Evolutionary conservation across 805 yeast species (phyloP).

Genomic region (Kluyveromyces starmeri): DNA sequence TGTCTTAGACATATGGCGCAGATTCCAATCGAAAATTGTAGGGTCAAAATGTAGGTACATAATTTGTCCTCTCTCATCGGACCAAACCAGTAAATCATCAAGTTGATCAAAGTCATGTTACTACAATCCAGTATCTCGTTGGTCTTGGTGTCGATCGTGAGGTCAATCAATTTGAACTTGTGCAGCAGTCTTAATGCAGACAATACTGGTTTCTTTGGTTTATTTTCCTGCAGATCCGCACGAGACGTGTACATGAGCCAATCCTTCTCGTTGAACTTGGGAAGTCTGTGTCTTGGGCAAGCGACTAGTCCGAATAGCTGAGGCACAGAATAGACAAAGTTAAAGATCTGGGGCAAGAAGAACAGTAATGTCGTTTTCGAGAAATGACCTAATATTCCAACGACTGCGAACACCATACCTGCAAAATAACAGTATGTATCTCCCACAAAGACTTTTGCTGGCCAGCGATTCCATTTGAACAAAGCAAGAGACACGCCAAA

Average conservation of each 20-base stretch:
- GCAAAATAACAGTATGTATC: constrained; percentile 97
- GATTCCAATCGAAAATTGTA: constrained; percentile 63
- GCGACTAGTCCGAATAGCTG: constrained; percentile 81
- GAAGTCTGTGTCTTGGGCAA: constrained; percentile 93
- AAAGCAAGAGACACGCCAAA: constrained; percentile 75
- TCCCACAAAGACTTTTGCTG: constrained; percentile 91
- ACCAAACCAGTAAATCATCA: constrained; percentile 77
- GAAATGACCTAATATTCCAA: constrained; percentile 92
- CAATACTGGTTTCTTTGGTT: constrained; percentile 27
- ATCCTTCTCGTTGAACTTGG: constrained; percentile 57
- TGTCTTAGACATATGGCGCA: constrained; percentile 66
- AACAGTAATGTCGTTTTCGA: constrained; percentile 84
- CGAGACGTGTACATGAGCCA: constrained; percentile 71
- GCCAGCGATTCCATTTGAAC: constrained; percentile 77
- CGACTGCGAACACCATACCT: constrained; percentile 98
- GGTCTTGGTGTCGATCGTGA: constrained; percentile 34
- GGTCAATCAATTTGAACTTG: constrained; percentile 35
- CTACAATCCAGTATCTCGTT: constrained; percentile 40
- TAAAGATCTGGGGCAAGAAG: constrained; percentile 84
- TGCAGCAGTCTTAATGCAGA: constrained; percentile 38
- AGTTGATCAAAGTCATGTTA: constrained; percentile 82
- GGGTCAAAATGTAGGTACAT: constrained; percentile 46
- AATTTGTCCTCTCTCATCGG: constrained; percentile 80
- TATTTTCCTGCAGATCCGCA: constrained; percentile 34
- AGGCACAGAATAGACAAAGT: constrained; percentile 85